Evolutionary conservation across 164 flowering plant species (phyloP).

Genomic region (Vitis labrusca): DNA sequence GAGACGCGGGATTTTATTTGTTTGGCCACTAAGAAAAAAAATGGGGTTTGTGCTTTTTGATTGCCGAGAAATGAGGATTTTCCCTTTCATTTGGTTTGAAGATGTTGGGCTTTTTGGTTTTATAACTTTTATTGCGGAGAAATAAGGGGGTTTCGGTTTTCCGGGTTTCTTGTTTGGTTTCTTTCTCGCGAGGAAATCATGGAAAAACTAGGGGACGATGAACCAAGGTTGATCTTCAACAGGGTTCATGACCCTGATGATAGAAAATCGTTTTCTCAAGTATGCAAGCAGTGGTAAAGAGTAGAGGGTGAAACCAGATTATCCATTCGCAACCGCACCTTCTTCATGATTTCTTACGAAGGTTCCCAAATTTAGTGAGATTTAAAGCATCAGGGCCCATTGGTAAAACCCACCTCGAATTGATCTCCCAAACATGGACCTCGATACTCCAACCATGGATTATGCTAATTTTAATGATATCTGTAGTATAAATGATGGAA

Average conservation of each 20-base stretch:
- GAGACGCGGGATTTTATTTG: too few relatives aligned
- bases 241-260: conserved; percentile 4
- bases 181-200: background rate
- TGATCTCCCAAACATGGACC: conserved; percentile 9
- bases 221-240: conserved; percentile 16
- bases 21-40: too few relatives aligned
- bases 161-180: too few relatives aligned
- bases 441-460: background rate
- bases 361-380: conserved; percentile 26
- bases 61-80: too few relatives aligned
- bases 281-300: conserved; percentile 31
- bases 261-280: conserved; percentile 22
- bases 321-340: conserved; percentile 19
- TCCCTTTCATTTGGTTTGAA: too few relatives aligned
- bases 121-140: too few relatives aligned
- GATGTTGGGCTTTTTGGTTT: too few relatives aligned
- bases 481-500: background rate
- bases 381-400: conserved; percentile 11
- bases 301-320: conserved; percentile 27
- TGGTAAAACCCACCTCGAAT: conserved; percentile 7
- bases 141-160: too few relatives aligned
- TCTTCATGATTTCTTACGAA: conserved; percentile 21
- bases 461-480: too few relatives aligned
- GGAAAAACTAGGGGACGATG: conserved; percentile 31
- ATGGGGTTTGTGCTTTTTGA: too few relatives aligned